These are phyloP conservation scores for Abortiporus biennis DNA, from an alignment of 1,284 basidiomycete genomes.

Conservation along the genomic window DNA sequence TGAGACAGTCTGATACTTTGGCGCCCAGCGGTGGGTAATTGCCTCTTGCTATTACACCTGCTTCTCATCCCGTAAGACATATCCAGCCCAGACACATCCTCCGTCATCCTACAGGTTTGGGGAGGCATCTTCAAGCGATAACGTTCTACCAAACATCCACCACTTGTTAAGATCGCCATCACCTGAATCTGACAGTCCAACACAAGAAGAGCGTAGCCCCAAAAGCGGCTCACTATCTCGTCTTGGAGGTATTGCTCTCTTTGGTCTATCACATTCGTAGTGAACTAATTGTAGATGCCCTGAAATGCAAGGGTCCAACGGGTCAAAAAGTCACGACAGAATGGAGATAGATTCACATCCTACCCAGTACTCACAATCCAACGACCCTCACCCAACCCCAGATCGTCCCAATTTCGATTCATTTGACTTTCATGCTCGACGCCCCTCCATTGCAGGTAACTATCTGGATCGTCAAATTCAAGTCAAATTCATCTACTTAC, in stretches of 20 bases:
- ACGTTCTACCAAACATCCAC: constrained; percentile 43
- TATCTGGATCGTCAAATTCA: constrained; percentile 11
- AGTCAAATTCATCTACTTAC: constrained; percentile 15
- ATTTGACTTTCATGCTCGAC: constrained; percentile 59
- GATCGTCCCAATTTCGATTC: constrained; percentile 28
- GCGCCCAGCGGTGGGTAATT: constrained; percentile 9
- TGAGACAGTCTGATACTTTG: constrained; percentile 22
- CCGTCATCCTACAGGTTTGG: constrained; percentile 66
- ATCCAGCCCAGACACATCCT: constrained; percentile 41
- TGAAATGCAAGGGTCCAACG: constrained; percentile 29
- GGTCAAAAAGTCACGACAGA: constrained; percentile 30
- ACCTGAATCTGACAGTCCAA: constrained; percentile 16
- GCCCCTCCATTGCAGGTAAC: constrained; percentile 28
- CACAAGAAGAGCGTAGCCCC: constrained; percentile 11
- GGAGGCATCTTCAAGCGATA: constrained; percentile 43
- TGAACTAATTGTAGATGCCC: too few relatives aligned
- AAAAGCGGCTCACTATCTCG: constrained; percentile 8
- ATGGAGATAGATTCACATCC: constrained; percentile 39
- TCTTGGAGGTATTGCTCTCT: constrained; percentile 3
- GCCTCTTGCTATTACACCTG: constrained; percentile 6
- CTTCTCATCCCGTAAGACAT: neutral
- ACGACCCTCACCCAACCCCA: constrained; percentile 13
- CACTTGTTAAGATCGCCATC: constrained; percentile 33
- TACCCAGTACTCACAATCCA: constrained; percentile 12
- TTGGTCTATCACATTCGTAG: too few relatives aligned